phyloP scores from a whole-genome alignment of 2,329 filamentous ascomycete genomes.

The Calonectria hongkongensis region DNA sequence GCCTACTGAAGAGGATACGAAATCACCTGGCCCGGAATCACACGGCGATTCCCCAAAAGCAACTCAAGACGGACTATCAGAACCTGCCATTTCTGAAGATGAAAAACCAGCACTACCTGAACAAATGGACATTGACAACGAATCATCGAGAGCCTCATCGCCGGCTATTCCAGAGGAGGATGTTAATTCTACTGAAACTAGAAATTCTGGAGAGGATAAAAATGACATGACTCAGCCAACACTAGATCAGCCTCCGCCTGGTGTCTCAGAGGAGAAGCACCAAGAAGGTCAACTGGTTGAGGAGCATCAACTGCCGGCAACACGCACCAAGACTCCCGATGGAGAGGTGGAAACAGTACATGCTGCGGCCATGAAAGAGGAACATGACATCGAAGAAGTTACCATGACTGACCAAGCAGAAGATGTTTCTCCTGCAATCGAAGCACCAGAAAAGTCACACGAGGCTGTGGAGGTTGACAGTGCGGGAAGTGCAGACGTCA shows the following conservation, averaged over 20 bases:
- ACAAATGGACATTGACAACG: slow-evolving; percentile 36
- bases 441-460: slow-evolving; percentile 17
- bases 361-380: slow-evolving; percentile 19
- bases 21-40: neutral
- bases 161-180: slow-evolving; percentile 12
- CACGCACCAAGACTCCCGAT: slow-evolving; percentile 36
- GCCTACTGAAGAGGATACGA: neutral
- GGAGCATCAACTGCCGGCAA: slow-evolving; percentile 17
- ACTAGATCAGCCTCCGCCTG: slow-evolving; percentile 20
- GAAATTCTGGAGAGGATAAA: slow-evolving; percentile 23
- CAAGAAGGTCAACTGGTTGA: slow-evolving; percentile 13
- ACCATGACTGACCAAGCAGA: slow-evolving; percentile 8
- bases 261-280: slow-evolving; percentile 14
- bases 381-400: slow-evolving; percentile 26
- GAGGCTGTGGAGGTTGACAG: slow-evolving; percentile 53
- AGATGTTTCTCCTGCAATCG: slow-evolving; percentile 18
- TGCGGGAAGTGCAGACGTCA: slow-evolving; percentile 8
- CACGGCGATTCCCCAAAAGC: neutral
- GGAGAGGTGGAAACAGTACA: slow-evolving; percentile 31
- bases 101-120: neutral
- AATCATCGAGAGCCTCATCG: slow-evolving; percentile 12
- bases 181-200: neutral
- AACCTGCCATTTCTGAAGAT: neutral
- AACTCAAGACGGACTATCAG: neutral
- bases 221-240: slow-evolving; percentile 12